Base-by-base conservation (phyloP, 2,329 filamentous ascomycete species). In the Phoma sp. region DNA sequence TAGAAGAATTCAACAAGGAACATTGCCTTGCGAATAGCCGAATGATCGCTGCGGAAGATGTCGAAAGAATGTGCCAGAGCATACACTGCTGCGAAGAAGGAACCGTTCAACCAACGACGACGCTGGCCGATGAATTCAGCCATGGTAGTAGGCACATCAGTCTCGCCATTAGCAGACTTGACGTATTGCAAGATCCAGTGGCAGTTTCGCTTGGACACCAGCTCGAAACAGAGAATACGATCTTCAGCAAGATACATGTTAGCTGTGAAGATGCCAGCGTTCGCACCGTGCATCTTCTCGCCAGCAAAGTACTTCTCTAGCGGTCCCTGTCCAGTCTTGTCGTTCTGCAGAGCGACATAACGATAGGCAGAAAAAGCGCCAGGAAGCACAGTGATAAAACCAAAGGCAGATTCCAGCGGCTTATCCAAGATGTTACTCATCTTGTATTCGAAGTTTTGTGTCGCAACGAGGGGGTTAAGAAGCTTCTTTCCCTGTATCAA, bases 241-340 rank as follows among this genome's bases (percentile, higher is more conserved):
- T 99, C 95, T 73, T 99, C 95, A 51, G 95, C 95, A 54, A 99
- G 85, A 72, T 98, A 99, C 95, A 99, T 99, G 77, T 99, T 99
- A 64, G 95, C 93, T 2, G 93, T 96, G 78, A 99, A 99, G 62
- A 98, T 93, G 71, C 93, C 95, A 10, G 93, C 93, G 63, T 92
- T 92, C 50, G 90, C 89, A 64, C 90, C 90, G 71, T 98, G 93
- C 79, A 98, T 91, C 73, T 93, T 97, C 78, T 98, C 95, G 66
- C 95, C 95, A 35, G 92, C 86, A 78, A 98, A 99, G 77, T 99
- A 99, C 77, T 96, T 96, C 74, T 97, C 91, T 43, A 99, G 78
- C 0, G 93, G 95, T 10, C 95, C 95, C 66, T 96, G 86, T 32
- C 91, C 93, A 48, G 91, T 92, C 80, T 96, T 96, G 79, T 98